These are phyloP conservation scores for Dioszegia crocea DNA, from an alignment of 768 basidiomycete genomes.

Conservation along the genomic window DNA sequence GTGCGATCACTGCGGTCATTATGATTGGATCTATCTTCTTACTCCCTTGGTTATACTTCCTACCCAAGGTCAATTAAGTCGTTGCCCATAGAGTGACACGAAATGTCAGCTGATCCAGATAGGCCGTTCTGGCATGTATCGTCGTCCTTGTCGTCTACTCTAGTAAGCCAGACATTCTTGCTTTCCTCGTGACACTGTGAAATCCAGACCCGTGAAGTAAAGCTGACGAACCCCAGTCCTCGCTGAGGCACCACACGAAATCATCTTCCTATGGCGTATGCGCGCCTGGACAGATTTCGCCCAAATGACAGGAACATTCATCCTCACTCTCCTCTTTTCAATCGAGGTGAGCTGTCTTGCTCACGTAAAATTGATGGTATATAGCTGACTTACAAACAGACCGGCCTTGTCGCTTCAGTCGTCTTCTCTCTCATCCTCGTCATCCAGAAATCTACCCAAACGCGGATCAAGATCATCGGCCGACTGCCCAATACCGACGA, in stretches of 20 bases:
- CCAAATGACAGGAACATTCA: slow-evolving; percentile 82
- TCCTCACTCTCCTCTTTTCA: slow-evolving; percentile 80
- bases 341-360: slow-evolving; percentile 59
- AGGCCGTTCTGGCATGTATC: slow-evolving; percentile 53
- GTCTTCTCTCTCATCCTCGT: slow-evolving; percentile 83
- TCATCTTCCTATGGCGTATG: slow-evolving; percentile 80
- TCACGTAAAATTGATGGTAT: no score
- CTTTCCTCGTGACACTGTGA: no score
- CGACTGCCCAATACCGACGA: slow-evolving; percentile 79
- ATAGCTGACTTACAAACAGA: slow-evolving; percentile 44
- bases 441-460: slow-evolving; percentile 79
- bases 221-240: slow-evolving; percentile 26
- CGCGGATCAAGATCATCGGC: slow-evolving; percentile 87
- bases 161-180: no score
- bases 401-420: slow-evolving; percentile 83
- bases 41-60: slow-evolving; percentile 73
- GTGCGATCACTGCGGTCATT: slow-evolving; percentile 67
- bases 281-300: slow-evolving; percentile 85
- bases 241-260: slow-evolving; percentile 66
- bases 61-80: slow-evolving; percentile 70
- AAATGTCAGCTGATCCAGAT: slow-evolving; percentile 1
- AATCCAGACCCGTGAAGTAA: no score
- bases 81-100: neutral
- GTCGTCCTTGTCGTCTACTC: slow-evolving; percentile 80
- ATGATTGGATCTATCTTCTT: slow-evolving; percentile 82